These are phyloP conservation scores for Allomyces arbusculus DNA, from an alignment of 192 early-diverging fungal species.

Conservation along the genomic window DNA sequence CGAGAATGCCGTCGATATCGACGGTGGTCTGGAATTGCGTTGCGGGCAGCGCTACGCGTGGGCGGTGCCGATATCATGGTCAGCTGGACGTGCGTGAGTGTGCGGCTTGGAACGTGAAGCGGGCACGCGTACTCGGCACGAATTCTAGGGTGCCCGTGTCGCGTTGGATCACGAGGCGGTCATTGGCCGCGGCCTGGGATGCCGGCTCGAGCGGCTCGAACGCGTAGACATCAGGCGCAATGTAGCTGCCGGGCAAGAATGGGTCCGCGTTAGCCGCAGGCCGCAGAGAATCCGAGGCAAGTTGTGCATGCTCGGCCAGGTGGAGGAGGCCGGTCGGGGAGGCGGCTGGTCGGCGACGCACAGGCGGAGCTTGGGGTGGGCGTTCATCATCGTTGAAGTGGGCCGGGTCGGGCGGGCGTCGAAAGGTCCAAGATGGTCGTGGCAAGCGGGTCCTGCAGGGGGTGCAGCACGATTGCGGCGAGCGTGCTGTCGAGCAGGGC, in stretches of 20 bases:
- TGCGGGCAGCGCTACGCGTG: conserved; percentile 3
- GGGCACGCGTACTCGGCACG: background rate
- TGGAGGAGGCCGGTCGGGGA: too few species aligned
- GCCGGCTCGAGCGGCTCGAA: background rate
- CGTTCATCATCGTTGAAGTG: too few species aligned
- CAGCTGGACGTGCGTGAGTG: background rate
- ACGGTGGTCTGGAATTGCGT: conserved; percentile 17
- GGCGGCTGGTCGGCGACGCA: too few species aligned
- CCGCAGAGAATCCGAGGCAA: too few species aligned
- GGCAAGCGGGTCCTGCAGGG: too few species aligned
- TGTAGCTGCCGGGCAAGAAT: background rate
- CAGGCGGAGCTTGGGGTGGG: too few species aligned
- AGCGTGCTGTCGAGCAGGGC: too few species aligned
- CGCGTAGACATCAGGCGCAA: background rate
- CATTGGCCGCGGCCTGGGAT: conserved; percentile 10
- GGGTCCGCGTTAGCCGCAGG: too few species aligned
- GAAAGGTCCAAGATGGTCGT: too few species aligned
- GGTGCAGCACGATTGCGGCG: too few species aligned
- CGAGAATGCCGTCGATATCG: conserved; percentile 19
- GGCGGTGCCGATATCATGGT: background rate
- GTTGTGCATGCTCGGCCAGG: too few species aligned
- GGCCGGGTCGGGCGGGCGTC: too few species aligned
- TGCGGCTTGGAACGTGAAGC: background rate
- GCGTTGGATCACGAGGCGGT: conserved; percentile 16
- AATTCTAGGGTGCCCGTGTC: conserved; percentile 9